These are phyloP conservation scores for Penicillium sp. DNA, from an alignment of 2,329 filamentous ascomycete genomes.

Conservation along the genomic window DNA sequence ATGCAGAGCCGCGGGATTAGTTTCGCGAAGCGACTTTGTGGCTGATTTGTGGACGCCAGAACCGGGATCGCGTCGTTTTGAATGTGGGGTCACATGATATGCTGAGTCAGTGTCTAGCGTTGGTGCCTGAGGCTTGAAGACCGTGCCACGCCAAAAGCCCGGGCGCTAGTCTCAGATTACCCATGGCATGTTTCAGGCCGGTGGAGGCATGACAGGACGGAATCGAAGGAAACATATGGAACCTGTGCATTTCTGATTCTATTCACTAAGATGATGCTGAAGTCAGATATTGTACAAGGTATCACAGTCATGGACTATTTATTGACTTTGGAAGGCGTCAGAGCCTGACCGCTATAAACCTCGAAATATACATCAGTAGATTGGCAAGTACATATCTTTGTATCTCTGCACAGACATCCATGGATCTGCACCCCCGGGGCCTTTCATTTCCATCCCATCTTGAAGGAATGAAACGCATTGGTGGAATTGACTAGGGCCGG, in stretches of 20 bases:
- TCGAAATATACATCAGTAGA: not conserved
- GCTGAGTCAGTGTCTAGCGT: not conserved
- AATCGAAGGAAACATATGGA: not conserved
- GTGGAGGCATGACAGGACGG: not conserved
- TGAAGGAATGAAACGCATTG: not conserved
- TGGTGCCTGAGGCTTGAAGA: not conserved
- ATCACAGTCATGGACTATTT: no score
- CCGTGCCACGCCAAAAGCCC: slow-evolving; percentile 11
- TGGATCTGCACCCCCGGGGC: not conserved
- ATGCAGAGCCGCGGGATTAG: slow-evolving; percentile 13
- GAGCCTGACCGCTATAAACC: not conserved
- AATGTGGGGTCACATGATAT: slow-evolving; percentile 11
- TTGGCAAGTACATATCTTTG: not conserved
- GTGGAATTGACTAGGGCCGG: not conserved
- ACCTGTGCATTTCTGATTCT: not conserved
- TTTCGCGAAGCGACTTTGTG: slow-evolving; percentile 9
- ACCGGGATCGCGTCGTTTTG: slow-evolving; percentile 7
- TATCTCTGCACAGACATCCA: not conserved
- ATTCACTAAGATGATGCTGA: not conserved
- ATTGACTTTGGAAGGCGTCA: no score
- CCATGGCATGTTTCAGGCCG: slow-evolving; percentile 22
- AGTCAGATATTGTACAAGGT: no score
- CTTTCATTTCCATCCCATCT: not conserved
- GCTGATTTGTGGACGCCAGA: not conserved
- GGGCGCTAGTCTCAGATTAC: slow-evolving; percentile 17